phyloP scores from a whole-genome alignment of 768 basidiomycete genomes.

The Suillus fuscotomentosus region DNA sequence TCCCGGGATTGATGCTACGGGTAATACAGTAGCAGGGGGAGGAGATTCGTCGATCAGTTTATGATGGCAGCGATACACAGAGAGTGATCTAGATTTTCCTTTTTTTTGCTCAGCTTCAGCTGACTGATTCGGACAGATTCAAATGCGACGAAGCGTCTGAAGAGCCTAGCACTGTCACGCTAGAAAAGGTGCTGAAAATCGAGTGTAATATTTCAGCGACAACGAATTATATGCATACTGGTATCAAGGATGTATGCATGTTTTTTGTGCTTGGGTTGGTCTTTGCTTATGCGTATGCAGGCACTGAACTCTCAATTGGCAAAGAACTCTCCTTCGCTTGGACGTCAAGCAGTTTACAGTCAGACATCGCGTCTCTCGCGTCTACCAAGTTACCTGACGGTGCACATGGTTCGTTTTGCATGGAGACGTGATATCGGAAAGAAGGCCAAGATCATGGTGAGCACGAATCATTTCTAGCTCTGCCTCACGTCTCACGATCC shows the following conservation, averaged over 20 bases:
- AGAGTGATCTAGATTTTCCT: slow-evolving; percentile 40
- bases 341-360: slow-evolving; percentile 78
- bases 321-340: slow-evolving; percentile 79
- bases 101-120: background rate
- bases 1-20: slow-evolving; percentile 40
- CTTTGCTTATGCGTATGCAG: slow-evolving; percentile 38
- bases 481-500: background rate
- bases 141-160: slow-evolving; percentile 81
- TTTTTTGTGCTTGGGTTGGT: slow-evolving; percentile 6
- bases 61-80: slow-evolving; percentile 77
- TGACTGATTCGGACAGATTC: slow-evolving; percentile 48
- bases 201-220: slow-evolving; percentile 85
- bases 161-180: slow-evolving; percentile 61
- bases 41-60: slow-evolving; percentile 76
- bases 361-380: slow-evolving; percentile 80
- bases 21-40: slow-evolving; percentile 30
- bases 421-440: slow-evolving; percentile 90
- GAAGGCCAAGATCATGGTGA: slow-evolving; percentile 96
- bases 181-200: slow-evolving; percentile 81
- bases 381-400: slow-evolving; percentile 79
- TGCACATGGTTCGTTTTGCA: slow-evolving; percentile 96
- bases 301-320: slow-evolving; percentile 84
- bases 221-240: slow-evolving; percentile 88
- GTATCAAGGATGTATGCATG: slow-evolving; percentile 71
- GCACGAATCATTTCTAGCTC: slow-evolving; percentile 7